Evolutionary conservation across 306 rosid genomes (phyloP), one percentile per base, ranked within the genome.

Genomic region (Citrullus colocynthis): DNA sequence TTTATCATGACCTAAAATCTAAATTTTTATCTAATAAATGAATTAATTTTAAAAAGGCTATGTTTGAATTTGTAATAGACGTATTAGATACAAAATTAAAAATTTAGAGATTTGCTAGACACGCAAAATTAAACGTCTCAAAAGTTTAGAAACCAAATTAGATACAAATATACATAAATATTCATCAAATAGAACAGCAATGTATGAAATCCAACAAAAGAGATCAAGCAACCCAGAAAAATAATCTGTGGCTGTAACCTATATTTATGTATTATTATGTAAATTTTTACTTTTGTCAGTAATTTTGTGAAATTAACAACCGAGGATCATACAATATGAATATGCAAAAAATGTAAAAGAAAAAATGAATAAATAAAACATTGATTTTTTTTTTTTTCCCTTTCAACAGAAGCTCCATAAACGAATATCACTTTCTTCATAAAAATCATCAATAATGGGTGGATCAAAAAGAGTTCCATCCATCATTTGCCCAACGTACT

Each of bases 361-460:
- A 71, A 44, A 51, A 48, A 48, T 3, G 11, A 45, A 45, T 0
- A 0, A 49, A 72, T 72, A 0, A 24, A 24, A 48, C 56, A 30
- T 51, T 54, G 11, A 32, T 0, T 15, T 32, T 10, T 7, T 36
- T 56, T 75, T 20, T 32, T 32, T 32, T 32, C 1, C 4, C 4
- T 32, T 24, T 91, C 86, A 93, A 83, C 92, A 87, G 91, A 95
- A 96, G 83, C 87, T 92, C 99, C 99, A 96, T 82, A 96, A 80
- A 57, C 79, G 82, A 84, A 96, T 87, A 54, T 92, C 97, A 73
- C 82, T 85, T 81, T 96, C 99, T 81, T 91, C 99, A 20, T 87
- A 90, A 30, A 85, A 66, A 81, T 91, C 97, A 79, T 87, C 82
- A 8, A 84, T 24, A 78, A 80, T 81, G 15, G 75, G 81, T 2